A percentile compares a stretch with the other conserved stretches of the same genome.
phyloP scores from a whole-genome alignment of 2,329 filamentous ascomycete species.

The Corinectria fuckeliana region DNA sequence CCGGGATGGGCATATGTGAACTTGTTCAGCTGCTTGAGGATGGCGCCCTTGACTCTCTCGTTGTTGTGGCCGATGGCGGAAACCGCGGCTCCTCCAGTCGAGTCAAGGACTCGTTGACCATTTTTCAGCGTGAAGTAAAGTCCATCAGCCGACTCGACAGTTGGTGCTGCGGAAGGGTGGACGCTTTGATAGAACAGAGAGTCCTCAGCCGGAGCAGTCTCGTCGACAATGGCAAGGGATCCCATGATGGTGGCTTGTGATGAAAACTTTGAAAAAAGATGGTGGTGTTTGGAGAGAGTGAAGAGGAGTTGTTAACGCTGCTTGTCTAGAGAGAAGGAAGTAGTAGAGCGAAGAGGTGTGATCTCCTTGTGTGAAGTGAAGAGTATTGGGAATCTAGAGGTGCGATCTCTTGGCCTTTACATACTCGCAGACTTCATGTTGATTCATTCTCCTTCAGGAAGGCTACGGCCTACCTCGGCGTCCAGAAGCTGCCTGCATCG shows the following conservation, averaged over 20 bases:
- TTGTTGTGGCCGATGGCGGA: constrained; percentile 26
- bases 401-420: constrained; percentile 1
- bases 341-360: background rate
- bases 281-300: background rate
- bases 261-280: background rate
- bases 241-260: background rate
- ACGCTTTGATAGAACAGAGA: constrained; percentile 1
- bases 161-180: background rate
- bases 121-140: background rate
- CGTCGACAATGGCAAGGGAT: background rate
- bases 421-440: background rate
- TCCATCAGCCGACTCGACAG: background rate
- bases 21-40: constrained; percentile 7
- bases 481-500: background rate
- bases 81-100: constrained; percentile 27
- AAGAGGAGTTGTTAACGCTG: background rate
- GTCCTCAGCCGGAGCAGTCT: background rate
- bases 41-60: constrained; percentile 21
- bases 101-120: constrained; percentile 19
- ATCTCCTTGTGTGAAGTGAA: background rate
- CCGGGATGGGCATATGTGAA: constrained; percentile 29
- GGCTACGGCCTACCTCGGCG: background rate
- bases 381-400: background rate
- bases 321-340: background rate
- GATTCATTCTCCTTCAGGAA: background rate